Evolutionary conservation across 306 rosid species (phyloP), one percentile per base, ranked within the genome.

Genomic region (Senna siamea): DNA sequence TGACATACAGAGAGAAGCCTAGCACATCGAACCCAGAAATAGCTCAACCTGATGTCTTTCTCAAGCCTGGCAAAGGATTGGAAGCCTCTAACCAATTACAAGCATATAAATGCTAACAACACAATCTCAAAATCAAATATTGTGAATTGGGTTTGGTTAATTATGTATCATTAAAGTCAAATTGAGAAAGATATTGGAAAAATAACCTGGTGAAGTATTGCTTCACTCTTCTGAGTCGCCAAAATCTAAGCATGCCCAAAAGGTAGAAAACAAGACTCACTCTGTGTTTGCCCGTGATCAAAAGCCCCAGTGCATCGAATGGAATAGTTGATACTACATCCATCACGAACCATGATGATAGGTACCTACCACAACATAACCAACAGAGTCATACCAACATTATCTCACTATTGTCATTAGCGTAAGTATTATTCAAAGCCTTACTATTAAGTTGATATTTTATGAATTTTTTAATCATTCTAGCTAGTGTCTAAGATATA

Each of bases 21-120:
- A 20, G 96, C 88, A 75, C 98, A 89, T 79, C 97, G 82, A 69
- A 91, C 80, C 93, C 88, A 89, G 54, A 94, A 91, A 76, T 94
- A 94, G 84, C 72, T 91, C 81, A 94, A 91, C 77, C 98, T 89
- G 81, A 91, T 91, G 83, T 94, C 97, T 83, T 94, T 94, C 84
- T 94, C 98, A 58, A 93, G 94, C 91, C 98, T 93, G 83, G 10
- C 38, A 76, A 62, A 64, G 51, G 13, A 70, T 0, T 65, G 4
- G 3, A 14, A 62, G 4, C 7, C 32, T 9, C 50, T 18, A 0
- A 9, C 17, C 40, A 37, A 37, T 12, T 37, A n/a, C 20, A n/a
- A 60, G 38, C 23, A 35, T 34, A 9, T 1, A 10, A 10, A 15
- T 26, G 20, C 38, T 30, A 32, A 34, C 34, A 59, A 7, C 2